Base-by-base conservation (phyloP, 805 yeast genomes). In the Vanderwaltozyma tropicalis region DNA sequence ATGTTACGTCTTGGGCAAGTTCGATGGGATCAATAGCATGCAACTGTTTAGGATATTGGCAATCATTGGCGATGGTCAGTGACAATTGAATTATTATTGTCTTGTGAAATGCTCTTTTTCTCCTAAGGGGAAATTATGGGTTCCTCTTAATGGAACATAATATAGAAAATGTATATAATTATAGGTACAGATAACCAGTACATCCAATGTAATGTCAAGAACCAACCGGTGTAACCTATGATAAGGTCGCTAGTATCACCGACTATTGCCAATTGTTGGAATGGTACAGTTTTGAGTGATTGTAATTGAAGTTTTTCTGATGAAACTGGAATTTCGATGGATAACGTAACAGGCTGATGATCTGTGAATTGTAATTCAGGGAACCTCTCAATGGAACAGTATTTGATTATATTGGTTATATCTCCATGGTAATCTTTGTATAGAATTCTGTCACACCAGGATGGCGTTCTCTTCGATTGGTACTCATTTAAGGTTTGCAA, bases 401-500 rank as follows among this genome's bases (percentile, higher is more conserved):
- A 86, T 3, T 54, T 51, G 12, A 58, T 45, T 1, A 74, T 41
- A 4, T 41, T 26, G 58, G 65, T 37, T 2, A 35, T 31, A 36
- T 41, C 26, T 11, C 43, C 41, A 14, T 43, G 38, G 41, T 78
- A 73, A 1, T 65, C 53, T 39, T 72, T 71, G 49, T 64, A 84
- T 32, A 88, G 55, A 5, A 88, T 72, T 37, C 97, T 62, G 55
- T 88, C 97, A 59, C 96, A 87, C 94, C 95, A 88, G 6, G 94
- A 79, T 0, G 96, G 94, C 1, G 64, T 62, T 39, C 96, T 66
- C 46, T 76, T 78, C 2, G 55, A 30, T 42, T 74, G 72, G 55
- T 74, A 82, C 9, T 61, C 57, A n/a, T 69, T 67, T 16, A 15
- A 1, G 3, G 39, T 34, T 24, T 73, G 71, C 1, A 68, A 41